Percentiles rank a stretch among this genome's conserved stretches.
phyloP scores from a whole-genome alignment of 2,329 filamentous ascomycete species.

The Epichloe uncinata region DNA sequence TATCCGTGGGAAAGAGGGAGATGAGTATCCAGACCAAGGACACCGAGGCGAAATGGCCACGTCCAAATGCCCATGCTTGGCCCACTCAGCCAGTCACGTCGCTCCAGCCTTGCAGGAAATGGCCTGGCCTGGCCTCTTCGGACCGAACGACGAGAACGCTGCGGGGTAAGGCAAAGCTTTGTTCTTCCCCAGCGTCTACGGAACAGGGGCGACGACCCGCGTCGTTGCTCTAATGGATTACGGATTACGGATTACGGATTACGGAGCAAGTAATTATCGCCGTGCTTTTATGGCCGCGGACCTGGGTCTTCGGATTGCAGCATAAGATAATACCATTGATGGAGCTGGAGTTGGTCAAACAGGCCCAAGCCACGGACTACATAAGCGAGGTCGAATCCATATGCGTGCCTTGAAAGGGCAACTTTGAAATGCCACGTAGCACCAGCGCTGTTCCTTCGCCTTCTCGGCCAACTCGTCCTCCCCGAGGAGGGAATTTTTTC shows the following conservation, averaged over 20 bases:
- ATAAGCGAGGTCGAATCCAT: neutral
- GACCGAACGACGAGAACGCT: conserved; percentile 4
- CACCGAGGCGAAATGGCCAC: conserved; percentile 25
- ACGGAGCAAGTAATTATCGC: no score
- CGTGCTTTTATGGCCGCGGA: no score
- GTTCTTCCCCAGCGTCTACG: neutral
- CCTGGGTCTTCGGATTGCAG: no score
- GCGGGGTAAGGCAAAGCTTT: neutral
- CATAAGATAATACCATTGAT: no score
- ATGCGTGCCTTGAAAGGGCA: neutral
- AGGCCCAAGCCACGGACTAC: neutral
- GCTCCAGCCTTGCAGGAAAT: conserved; percentile 5
- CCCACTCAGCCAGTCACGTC: neutral
- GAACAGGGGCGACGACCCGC: neutral
- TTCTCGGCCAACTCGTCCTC: neutral
- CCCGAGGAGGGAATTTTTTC: neutral
- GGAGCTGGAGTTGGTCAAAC: no score
- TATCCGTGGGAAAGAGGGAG: no score
- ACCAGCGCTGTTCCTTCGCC: neutral
- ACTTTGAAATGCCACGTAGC: neutral
- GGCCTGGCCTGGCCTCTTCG: conserved; percentile 4
- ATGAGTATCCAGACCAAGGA: no score
- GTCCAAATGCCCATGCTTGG: neutral
- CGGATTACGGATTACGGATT: neutral
- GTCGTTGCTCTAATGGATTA: no score